Percentiles rank a stretch among this genome's conserved stretches.
Evolutionary conservation across 495 filamentous ascomycete genomes (phyloP).

Genomic region (Penicillium odoratum): DNA sequence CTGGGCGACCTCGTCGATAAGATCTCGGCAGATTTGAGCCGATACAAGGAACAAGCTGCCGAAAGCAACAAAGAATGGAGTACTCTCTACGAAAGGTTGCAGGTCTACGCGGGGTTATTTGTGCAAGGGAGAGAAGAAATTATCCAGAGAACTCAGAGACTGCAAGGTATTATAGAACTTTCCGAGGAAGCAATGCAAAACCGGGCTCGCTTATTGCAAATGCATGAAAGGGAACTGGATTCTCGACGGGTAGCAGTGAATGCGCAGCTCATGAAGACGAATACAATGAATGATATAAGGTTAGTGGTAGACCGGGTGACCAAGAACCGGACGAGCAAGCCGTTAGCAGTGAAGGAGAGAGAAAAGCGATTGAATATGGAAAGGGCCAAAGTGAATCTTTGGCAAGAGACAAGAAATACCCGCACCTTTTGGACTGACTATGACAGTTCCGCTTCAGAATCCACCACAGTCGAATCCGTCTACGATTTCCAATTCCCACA

Average conservation of each 20-base stretch:
- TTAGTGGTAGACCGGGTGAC: background rate
- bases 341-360: background rate
- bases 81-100: background rate
- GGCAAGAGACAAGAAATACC: background rate
- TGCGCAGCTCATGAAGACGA: background rate
- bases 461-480: background rate
- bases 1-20: background rate
- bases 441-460: slow-evolving; percentile 5
- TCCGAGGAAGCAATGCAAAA: background rate
- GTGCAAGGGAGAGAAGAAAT: background rate
- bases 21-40: background rate
- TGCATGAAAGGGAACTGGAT: background rate
- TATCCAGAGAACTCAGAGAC: background rate
- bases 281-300: background rate
- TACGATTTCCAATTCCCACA: background rate
- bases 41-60: background rate
- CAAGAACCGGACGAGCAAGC: background rate
- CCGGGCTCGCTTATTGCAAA: background rate
- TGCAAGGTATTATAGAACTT: background rate
- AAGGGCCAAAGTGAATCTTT: background rate
- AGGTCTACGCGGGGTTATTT: background rate
- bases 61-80: background rate
- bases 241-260: background rate
- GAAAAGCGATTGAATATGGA: background rate
- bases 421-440: background rate